Percentiles rank a stretch among this genome's conserved stretches.
These are phyloP conservation scores for Geum urbanum DNA, from an alignment of 306 rosid species.

Conservation along the genomic window DNA sequence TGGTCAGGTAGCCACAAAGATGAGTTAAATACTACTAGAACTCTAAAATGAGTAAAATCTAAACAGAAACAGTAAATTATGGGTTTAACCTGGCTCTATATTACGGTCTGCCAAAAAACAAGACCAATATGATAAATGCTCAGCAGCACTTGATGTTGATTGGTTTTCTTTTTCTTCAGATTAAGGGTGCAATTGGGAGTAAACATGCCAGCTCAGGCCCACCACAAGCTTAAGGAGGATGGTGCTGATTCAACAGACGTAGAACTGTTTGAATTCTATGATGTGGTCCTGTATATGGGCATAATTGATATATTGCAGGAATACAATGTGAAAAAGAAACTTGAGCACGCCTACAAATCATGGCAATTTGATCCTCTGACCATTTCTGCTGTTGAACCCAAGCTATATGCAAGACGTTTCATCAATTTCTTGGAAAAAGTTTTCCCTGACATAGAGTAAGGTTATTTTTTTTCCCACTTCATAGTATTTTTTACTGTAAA, in stretches of 20 bases:
- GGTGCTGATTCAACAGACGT: slow-evolving; percentile 48
- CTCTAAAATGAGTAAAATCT: no score
- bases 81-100: no score
- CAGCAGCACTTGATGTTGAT: not conserved
- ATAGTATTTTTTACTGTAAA: slow-evolving; percentile 11
- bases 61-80: no score
- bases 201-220: slow-evolving; percentile 94
- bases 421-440: slow-evolving; percentile 63
- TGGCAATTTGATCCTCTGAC: slow-evolving; percentile 43
- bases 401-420: slow-evolving; percentile 70
- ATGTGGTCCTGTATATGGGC: slow-evolving; percentile 88
- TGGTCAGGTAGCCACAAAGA: not conserved
- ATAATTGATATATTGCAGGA: slow-evolving; percentile 89
- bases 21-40: no score
- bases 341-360: slow-evolving; percentile 70
- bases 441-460: slow-evolving; percentile 52
- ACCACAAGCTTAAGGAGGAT: slow-evolving; percentile 39
- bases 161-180: slow-evolving; percentile 37
- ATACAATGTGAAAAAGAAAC: slow-evolving; percentile 63
- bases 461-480: not conserved
- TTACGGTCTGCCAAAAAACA: not conserved
- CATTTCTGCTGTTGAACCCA: slow-evolving; percentile 72
- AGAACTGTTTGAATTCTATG: slow-evolving; percentile 76
- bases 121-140: not conserved
- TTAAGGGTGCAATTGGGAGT: slow-evolving; percentile 90